Conservation (phyloP, 2,329 filamentous ascomycete genomes). For the Bipolaris cookei region DNA sequence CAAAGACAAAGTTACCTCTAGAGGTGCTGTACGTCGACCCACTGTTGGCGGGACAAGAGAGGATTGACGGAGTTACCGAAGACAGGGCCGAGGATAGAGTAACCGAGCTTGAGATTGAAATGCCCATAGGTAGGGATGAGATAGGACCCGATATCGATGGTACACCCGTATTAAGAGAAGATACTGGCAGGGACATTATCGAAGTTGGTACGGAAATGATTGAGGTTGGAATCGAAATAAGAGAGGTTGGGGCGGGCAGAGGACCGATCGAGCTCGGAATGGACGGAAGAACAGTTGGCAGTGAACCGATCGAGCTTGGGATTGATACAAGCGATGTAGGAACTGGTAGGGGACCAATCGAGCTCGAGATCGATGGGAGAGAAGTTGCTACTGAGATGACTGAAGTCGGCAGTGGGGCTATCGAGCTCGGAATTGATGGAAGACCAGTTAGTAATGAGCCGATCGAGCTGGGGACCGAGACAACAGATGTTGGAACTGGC, state of each 20-base stretch:
- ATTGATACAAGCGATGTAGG: neutral
- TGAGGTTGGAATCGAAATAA: neutral
- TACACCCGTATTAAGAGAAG: neutral
- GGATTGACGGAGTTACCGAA: neutral
- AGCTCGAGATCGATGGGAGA: neutral
- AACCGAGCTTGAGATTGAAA: neutral
- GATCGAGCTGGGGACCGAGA: neutral
- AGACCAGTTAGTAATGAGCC: neutral
- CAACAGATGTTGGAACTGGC: neutral
- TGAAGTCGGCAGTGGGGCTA: too few species aligned
- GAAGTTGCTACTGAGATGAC: neutral
- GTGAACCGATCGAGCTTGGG: neutral
- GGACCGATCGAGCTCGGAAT: too few species aligned
- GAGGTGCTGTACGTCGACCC: slow-evolving; percentile 14
- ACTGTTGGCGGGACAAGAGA: slow-evolving; percentile 15
- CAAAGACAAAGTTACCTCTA: slow-evolving; percentile 16
- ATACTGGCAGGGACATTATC: neutral
- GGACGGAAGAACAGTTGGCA: neutral
- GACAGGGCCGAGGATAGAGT: neutral
- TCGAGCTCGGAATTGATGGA: neutral
- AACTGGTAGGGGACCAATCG: neutral
- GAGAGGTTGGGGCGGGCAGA: neutral
- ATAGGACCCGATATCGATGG: neutral
- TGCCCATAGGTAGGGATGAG: neutral
- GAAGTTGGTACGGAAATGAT: neutral